Evolutionary conservation across 768 basidiomycete species (phyloP).

Genomic region (Lentinula boryana): DNA sequence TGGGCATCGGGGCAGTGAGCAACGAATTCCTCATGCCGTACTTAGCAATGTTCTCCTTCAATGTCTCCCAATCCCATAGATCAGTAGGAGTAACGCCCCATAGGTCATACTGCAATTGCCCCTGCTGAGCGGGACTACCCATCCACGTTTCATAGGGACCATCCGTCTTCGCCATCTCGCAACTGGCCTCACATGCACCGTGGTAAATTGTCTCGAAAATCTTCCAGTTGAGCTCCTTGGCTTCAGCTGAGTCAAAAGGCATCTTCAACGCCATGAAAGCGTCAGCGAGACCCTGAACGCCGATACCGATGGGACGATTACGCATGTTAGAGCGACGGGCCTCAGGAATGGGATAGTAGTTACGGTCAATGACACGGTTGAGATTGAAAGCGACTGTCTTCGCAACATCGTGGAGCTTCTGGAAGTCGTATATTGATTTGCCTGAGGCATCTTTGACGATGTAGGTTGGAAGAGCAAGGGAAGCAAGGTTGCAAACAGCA

Average conservation of each 20-base stretch:
- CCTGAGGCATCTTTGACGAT: conserved; percentile 33
- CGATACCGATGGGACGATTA: conserved; percentile 94
- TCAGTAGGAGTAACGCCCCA: conserved; percentile 89
- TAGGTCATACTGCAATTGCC: conserved; percentile 89
- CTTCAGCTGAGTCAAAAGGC: conserved; percentile 89
- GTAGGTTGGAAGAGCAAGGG: conserved; percentile 90
- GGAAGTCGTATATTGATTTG: conserved; percentile 77
- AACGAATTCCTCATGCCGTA: conserved; percentile 88
- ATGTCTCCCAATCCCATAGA: conserved; percentile 88
- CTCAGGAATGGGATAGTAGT: conserved; percentile 93
- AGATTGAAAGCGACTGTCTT: conserved; percentile 93
- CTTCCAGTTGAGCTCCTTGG: conserved; percentile 84
- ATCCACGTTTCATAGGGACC: conserved; percentile 87
- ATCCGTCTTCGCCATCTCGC: conserved; percentile 72
- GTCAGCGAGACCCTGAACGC: conserved; percentile 97
- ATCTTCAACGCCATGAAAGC: conserved; percentile 96
- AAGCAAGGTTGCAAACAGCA: conserved; percentile 98
- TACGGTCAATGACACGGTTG: conserved; percentile 90
- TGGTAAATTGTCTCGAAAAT: conserved; percentile 99
- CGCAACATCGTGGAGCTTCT: conserved; percentile 88
- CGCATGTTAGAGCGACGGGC: conserved; percentile 93
- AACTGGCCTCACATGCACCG: conserved; percentile 85
- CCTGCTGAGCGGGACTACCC: conserved; percentile 86
- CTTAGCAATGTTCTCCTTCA: conserved; percentile 82
- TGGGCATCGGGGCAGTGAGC: conserved; percentile 96